Conservation (phyloP, 129 eudicot species). For the Calendula officinalis region DNA sequence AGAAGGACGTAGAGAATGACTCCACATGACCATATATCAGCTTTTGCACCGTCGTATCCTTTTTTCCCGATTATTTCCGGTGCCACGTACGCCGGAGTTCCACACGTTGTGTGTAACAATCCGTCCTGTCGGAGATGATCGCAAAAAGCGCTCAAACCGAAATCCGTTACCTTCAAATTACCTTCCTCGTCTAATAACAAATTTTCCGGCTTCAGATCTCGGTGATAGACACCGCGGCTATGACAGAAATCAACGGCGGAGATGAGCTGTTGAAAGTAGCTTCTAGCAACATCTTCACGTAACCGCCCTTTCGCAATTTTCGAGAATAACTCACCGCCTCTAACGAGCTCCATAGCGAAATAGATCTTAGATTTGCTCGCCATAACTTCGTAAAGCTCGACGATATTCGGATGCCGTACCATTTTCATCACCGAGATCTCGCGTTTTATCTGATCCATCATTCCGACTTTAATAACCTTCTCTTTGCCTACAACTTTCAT, state of each 20-base stretch:
- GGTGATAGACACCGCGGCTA: too few species aligned
- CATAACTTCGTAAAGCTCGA: slow-evolving; percentile 33
- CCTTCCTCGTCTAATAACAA: too few species aligned
- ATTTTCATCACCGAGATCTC: too few species aligned
- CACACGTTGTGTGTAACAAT: not conserved
- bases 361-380: slow-evolving; percentile 38
- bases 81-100: not conserved
- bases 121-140: slow-evolving; percentile 38
- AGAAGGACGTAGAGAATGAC: not conserved
- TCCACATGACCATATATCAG: too few species aligned
- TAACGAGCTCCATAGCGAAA: slow-evolving; percentile 40
- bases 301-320: slow-evolving; percentile 27
- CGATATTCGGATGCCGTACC: not conserved
- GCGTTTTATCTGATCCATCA: too few species aligned
- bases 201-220: too few species aligned
- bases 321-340: not conserved
- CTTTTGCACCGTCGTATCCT: slow-evolving; percentile 19
- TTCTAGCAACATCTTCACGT: slow-evolving; percentile 28
- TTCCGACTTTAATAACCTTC: slow-evolving; percentile 23
- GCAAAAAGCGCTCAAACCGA: slow-evolving; percentile 29
- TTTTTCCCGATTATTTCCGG: slow-evolving; percentile 34
- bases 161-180: not conserved
- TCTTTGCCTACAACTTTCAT: slow-evolving; percentile 32
- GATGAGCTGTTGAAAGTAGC: slow-evolving; percentile 33
- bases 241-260: not conserved